Evolutionary conservation across 768 basidiomycete genomes (phyloP).

Genomic region (Hygrophoropsis aurantiaca): DNA sequence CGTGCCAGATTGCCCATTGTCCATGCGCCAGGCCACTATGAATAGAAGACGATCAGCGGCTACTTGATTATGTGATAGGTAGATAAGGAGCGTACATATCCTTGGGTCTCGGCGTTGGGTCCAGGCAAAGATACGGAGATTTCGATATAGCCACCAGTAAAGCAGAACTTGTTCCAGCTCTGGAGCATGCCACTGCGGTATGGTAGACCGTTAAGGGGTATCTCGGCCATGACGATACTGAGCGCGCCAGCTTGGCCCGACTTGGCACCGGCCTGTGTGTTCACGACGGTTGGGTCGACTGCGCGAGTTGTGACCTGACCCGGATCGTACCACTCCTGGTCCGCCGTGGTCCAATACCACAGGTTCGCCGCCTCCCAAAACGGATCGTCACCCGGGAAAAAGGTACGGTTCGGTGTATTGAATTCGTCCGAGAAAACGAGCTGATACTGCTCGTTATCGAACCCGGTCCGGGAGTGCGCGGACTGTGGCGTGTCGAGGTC

Average conservation of each 20-base stretch:
- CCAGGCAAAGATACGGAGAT: slow-evolving; percentile 61
- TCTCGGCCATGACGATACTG: slow-evolving; percentile 66
- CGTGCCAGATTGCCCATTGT: slow-evolving; percentile 87
- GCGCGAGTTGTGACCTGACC: slow-evolving; percentile 55
- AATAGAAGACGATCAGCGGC: too few species aligned
- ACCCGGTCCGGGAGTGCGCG: slow-evolving; percentile 64
- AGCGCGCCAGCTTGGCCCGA: slow-evolving; percentile 50
- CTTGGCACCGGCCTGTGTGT: too few species aligned
- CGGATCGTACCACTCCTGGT: slow-evolving; percentile 79
- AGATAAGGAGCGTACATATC: slow-evolving; percentile 38
- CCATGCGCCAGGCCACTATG: slow-evolving; percentile 84
- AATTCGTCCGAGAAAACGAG: slow-evolving; percentile 72
- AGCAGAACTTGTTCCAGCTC: slow-evolving; percentile 91
- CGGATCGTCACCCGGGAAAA: slow-evolving; percentile 61
- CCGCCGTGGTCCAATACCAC: slow-evolving; percentile 71
- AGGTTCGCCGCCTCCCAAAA: slow-evolving; percentile 72
- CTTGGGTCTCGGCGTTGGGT: slow-evolving; percentile 47
- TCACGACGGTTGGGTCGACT: too few species aligned
- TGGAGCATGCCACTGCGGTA: slow-evolving; percentile 82
- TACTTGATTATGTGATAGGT: neutral
- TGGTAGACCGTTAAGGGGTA: slow-evolving; percentile 51
- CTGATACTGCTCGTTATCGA: slow-evolving; percentile 67
- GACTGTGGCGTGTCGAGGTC: slow-evolving; percentile 66
- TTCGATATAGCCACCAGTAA: slow-evolving; percentile 75
- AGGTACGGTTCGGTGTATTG: slow-evolving; percentile 49